Conservation (phyloP, 148 eudicot genomes). For the Silene uniflora region DNA sequence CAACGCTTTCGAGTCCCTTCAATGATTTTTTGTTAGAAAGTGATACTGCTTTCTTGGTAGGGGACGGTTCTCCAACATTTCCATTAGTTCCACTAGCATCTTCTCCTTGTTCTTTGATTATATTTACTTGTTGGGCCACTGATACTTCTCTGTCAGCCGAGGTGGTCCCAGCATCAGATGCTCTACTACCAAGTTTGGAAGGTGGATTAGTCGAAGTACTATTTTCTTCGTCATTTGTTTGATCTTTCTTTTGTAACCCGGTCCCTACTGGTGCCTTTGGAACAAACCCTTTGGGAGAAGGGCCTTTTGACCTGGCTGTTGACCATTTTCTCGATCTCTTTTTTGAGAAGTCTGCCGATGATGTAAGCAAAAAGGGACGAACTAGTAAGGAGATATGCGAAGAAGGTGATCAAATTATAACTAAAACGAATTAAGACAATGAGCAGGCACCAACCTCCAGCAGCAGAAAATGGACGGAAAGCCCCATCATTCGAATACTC, state of each 20-base stretch:
- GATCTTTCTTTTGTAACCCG: slow-evolving; percentile 41
- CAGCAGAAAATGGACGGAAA: slow-evolving; percentile 46
- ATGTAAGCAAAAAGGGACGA: slow-evolving; percentile 11
- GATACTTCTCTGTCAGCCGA: slow-evolving; percentile 24
- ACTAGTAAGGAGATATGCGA: slow-evolving; percentile 5
- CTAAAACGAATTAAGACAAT: slow-evolving; percentile 7
- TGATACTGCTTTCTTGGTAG: slow-evolving; percentile 3
- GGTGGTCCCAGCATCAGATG: slow-evolving; percentile 30
- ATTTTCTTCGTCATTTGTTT: slow-evolving; percentile 36
- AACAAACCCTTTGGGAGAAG: slow-evolving; percentile 57
- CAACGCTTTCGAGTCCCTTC: slow-evolving; percentile 35
- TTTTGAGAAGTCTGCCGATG: slow-evolving; percentile 65
- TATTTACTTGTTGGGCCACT: slow-evolving; percentile 23
- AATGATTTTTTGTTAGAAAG: slow-evolving; percentile 21
- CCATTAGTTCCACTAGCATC: slow-evolving; percentile 31
- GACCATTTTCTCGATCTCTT: slow-evolving; percentile 48
- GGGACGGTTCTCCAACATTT: slow-evolving; percentile 20
- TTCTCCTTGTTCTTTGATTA: slow-evolving; percentile 32
- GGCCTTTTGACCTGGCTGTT: slow-evolving; percentile 43
- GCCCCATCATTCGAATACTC: slow-evolving; percentile 31
- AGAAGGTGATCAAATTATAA: slow-evolving; percentile 1
- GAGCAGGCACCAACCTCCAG: slow-evolving; percentile 57
- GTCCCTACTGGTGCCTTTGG: slow-evolving; percentile 53
- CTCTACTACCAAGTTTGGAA: slow-evolving; percentile 28
- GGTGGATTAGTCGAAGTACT: slow-evolving; percentile 28